Conservation (phyloP, 176 grass and related monocot genomes). For the Hyparrhenia diplandra region DNA sequence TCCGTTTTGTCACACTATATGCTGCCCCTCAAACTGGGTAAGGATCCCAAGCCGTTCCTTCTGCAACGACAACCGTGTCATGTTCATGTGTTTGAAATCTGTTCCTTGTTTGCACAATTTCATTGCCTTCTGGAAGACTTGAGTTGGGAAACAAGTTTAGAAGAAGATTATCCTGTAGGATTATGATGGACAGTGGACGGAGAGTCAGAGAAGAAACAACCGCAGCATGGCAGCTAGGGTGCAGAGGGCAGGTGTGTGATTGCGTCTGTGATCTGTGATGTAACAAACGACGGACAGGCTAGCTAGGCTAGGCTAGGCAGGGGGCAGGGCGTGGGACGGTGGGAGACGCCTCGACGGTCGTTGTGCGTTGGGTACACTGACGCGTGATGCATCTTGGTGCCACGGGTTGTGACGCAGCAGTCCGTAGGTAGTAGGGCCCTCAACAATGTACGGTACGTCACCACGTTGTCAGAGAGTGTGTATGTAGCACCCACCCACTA, state of each 20-base stretch:
- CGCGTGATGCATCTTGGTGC: not conserved
- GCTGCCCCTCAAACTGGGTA: not conserved
- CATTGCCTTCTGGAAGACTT: too few relatives aligned
- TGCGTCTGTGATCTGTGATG: not conserved
- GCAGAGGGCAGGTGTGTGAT: not conserved
- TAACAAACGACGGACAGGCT: not conserved
- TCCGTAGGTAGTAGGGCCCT: not conserved
- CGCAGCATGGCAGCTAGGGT: not conserved
- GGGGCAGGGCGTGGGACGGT: not conserved
- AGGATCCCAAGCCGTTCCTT: not conserved
- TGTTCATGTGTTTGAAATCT: not conserved
- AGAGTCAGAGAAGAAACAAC: not conserved
- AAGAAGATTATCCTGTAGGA: too few relatives aligned
- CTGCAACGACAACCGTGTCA: not conserved
- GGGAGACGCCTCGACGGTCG: not conserved
- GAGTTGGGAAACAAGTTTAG: too few relatives aligned
- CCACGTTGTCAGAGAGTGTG: not conserved
- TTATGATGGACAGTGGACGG: not conserved
- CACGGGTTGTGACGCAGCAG: not conserved
- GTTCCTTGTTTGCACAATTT: too few relatives aligned
- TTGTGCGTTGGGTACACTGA: not conserved
- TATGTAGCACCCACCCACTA: not conserved
- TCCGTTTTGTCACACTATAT: not conserved
- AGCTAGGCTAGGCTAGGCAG: not conserved
- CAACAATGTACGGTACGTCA: not conserved